phyloP scores from a whole-genome alignment of 2,329 filamentous ascomycete species.

The Epicoccum sorghinum region DNA sequence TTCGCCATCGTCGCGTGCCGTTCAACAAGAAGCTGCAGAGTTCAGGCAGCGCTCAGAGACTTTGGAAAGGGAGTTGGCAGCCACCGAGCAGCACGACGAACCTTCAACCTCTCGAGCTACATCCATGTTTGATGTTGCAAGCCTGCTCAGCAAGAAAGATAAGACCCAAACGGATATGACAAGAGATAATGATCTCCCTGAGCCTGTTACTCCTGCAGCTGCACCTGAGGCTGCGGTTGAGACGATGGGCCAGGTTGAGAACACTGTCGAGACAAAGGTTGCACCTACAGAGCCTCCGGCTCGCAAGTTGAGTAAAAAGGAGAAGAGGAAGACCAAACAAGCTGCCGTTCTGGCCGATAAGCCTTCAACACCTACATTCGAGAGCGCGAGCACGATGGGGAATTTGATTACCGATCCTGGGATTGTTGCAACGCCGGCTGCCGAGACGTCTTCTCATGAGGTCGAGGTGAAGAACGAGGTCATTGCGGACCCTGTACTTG shows the following conservation, averaged over 20 bases:
- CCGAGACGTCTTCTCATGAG: not conserved
- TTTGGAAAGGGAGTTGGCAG: conserved; percentile 28
- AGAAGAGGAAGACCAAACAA: conserved; percentile 21
- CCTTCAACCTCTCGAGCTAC: conserved; percentile 18
- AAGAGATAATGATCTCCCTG: conserved; percentile 21
- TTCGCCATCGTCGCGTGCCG: conserved; percentile 33
- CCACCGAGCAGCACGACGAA: conserved; percentile 16
- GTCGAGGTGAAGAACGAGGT: not conserved
- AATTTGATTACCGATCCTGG: not conserved
- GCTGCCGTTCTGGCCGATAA: conserved; percentile 15
- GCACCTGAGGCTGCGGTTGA: conserved; percentile 24
- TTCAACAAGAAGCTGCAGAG: conserved; percentile 36
- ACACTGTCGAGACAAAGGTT: not conserved
- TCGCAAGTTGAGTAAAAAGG: conserved; percentile 31
- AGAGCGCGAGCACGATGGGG: not conserved
- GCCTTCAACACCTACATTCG: not conserved
- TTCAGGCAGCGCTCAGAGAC: conserved; percentile 36
- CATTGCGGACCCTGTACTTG: not conserved
- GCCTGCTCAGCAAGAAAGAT: conserved; percentile 36
- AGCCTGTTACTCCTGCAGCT: conserved; percentile 33
- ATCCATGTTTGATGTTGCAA: conserved; percentile 37
- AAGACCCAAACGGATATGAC: conserved; percentile 37
- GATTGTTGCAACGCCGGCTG: not conserved
- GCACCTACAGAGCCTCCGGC: not conserved
- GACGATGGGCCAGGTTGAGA: conserved; percentile 27